Conservation (phyloP, 768 basidiomycete species). For the Podaxis carcinomalis region DNA sequence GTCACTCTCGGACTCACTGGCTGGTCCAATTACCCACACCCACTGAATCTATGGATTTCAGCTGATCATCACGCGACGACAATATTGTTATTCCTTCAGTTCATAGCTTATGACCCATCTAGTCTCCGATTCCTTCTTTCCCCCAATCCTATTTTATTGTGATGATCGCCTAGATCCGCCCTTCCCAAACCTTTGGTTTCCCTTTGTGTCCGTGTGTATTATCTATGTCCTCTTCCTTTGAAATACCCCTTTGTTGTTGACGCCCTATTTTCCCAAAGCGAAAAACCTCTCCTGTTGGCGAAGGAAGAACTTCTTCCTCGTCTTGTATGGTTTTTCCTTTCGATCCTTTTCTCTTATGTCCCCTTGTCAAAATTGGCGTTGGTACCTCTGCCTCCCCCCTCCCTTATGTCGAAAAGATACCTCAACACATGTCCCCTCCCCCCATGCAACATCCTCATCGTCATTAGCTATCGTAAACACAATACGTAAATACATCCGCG, state of each 20-base stretch:
- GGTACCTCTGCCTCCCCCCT: background rate
- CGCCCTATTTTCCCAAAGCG: background rate
- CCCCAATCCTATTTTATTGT: background rate
- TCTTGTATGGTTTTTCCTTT: background rate
- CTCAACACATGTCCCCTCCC: background rate
- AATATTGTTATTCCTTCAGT: slow-evolving; percentile 10
- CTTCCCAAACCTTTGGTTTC: slow-evolving; percentile 6
- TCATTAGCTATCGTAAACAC: background rate
- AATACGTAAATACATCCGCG: background rate
- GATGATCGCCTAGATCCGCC: background rate
- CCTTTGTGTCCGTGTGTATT: background rate
- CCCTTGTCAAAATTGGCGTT: slow-evolving; percentile 6
- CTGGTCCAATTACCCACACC: slow-evolving; percentile 9
- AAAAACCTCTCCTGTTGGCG: slow-evolving; percentile 6
- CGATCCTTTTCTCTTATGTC: background rate
- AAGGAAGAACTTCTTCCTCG: background rate
- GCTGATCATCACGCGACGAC: background rate
- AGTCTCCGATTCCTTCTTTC: slow-evolving; percentile 8
- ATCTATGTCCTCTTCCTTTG: slow-evolving; percentile 5
- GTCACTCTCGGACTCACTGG: background rate
- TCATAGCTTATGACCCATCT: slow-evolving; percentile 4
- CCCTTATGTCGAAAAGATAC: slow-evolving; percentile 1
- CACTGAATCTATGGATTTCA: background rate
- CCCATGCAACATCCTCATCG: slow-evolving; percentile 7
- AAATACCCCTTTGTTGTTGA: slow-evolving; percentile 6